Evolutionary conservation across 768 basidiomycete genomes (phyloP).

Genomic region (Leucosporidium scottii): DNA sequence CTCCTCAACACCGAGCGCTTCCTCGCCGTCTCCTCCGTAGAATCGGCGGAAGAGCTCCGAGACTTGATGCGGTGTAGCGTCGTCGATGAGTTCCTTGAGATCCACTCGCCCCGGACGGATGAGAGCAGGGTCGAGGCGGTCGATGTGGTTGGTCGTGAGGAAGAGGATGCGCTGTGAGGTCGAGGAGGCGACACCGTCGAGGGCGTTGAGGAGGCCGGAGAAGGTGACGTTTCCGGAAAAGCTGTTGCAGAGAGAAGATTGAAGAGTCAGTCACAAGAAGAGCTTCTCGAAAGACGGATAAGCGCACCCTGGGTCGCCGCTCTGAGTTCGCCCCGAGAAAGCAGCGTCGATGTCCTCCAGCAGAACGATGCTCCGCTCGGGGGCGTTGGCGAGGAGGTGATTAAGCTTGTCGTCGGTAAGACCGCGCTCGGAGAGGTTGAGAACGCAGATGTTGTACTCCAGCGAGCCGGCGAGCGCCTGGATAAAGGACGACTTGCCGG

Average conservation of each 20-base stretch:
- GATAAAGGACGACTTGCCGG: constrained; percentile 97
- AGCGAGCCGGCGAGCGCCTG: constrained; percentile 89
- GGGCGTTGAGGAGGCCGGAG: constrained; percentile 90
- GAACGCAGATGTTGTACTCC: constrained; percentile 88
- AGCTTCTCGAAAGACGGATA: neutral
- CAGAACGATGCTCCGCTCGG: constrained; percentile 85
- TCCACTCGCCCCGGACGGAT: constrained; percentile 95
- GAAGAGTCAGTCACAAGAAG: neutral
- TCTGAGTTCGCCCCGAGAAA: constrained; percentile 86
- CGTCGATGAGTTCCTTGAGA: constrained; percentile 70
- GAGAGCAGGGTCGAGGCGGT: constrained; percentile 81
- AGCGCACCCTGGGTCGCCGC: constrained; percentile 80
- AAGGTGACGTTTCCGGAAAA: constrained; percentile 95
- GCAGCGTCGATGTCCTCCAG: constrained; percentile 98
- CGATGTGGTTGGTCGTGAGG: constrained; percentile 96
- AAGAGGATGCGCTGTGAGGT: constrained; percentile 91
- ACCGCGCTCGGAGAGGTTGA: constrained; percentile 93
- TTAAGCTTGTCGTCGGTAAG: constrained; percentile 94
- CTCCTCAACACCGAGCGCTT: constrained; percentile 42
- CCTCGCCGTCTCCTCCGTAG: constrained; percentile 56
- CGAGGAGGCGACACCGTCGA: constrained; percentile 95
- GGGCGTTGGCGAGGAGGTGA: constrained; percentile 83
- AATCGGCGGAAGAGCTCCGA: constrained; percentile 70
- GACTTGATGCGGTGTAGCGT: constrained; percentile 77
- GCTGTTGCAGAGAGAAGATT: constrained; percentile 44